phyloP scores from a whole-genome alignment of 1,284 basidiomycete species.

The Golubevia sp. region DNA sequence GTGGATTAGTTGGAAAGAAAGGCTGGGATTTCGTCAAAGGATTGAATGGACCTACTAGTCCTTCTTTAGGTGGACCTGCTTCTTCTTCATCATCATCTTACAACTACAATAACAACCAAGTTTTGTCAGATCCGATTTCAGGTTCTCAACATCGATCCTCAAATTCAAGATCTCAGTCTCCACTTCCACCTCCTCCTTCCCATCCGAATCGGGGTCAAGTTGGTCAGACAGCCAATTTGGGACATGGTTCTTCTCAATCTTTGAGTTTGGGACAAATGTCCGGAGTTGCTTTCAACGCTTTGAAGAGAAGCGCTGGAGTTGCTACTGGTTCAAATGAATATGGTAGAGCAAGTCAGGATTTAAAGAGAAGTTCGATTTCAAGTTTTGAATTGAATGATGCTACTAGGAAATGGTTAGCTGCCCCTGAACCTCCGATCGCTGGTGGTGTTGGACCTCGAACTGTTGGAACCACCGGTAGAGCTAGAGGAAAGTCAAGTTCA shows the following conservation, averaged over 20 bases:
- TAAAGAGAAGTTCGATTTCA: neutral
- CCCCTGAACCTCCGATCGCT: slow-evolving; percentile 3
- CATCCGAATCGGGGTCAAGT: neutral
- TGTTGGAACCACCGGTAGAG: neutral
- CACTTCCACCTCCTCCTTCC: neutral
- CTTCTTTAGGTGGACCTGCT: neutral
- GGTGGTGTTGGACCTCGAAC: slow-evolving; percentile 12
- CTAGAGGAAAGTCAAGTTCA: neutral
- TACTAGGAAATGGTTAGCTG: slow-evolving; percentile 27
- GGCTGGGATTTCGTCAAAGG: slow-evolving; percentile 40
- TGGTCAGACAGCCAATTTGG: neutral
- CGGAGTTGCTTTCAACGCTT: slow-evolving; percentile 6
- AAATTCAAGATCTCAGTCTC: neutral
- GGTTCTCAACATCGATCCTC: neutral
- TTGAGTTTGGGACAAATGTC: neutral
- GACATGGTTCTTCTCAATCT: neutral
- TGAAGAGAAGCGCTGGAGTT: slow-evolving; percentile 7
- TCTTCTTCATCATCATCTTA: no score
- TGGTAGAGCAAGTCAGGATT: neutral
- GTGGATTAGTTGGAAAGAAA: slow-evolving; percentile 31
- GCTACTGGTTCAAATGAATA: neutral
- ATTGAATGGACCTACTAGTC: slow-evolving; percentile 2
- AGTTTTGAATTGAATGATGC: slow-evolving; percentile 21
- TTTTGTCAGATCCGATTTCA: no score
- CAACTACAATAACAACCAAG: no score